A percentile compares a stretch with the other conserved stretches of the same genome.
Evolutionary conservation across 1,139 yeast species (phyloP).

Genomic region (Williopsis jadinii): DNA sequence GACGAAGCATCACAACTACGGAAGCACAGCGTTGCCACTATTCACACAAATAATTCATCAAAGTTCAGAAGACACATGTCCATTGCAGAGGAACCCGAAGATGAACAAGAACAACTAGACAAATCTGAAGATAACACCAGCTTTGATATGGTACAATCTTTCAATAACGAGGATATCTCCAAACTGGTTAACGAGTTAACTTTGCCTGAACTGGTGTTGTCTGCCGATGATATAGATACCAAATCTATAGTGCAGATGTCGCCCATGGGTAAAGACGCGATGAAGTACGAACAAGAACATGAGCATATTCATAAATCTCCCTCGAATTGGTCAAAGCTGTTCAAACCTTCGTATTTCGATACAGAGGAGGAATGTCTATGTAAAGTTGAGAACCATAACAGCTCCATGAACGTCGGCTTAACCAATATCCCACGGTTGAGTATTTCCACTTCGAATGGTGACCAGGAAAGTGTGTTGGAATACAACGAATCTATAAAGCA

Average conservation of each 20-base stretch:
- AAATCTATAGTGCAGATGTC: slow-evolving; percentile 15
- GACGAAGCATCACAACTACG: slow-evolving; percentile 14
- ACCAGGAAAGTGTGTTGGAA: slow-evolving; percentile 5
- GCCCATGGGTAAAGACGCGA: neutral
- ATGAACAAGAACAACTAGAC: neutral
- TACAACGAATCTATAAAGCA: slow-evolving; percentile 13
- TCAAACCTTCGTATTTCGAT: slow-evolving; percentile 17
- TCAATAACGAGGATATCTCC: slow-evolving; percentile 8
- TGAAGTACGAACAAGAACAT: neutral
- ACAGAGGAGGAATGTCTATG: slow-evolving; percentile 14
- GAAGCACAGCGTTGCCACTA: slow-evolving; percentile 17
- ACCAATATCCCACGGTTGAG: neutral
- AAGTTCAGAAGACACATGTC: slow-evolving; percentile 14
- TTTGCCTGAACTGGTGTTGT: slow-evolving; percentile 12
- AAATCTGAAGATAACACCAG: neutral
- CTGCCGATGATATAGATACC: slow-evolving; percentile 19
- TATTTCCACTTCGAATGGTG: neutral
- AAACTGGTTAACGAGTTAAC: slow-evolving; percentile 10
- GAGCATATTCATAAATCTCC: neutral
- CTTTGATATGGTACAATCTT: slow-evolving; percentile 8
- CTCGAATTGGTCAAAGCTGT: slow-evolving; percentile 8
- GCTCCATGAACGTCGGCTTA: neutral
- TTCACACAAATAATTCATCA: slow-evolving; percentile 13
- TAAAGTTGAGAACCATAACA: slow-evolving; percentile 4
- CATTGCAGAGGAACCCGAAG: slow-evolving; percentile 14